Percentiles rank a stretch among this genome's conserved stretches.
Conservation (phyloP, 768 basidiomycete genomes). For the Boletellus ananiceps region DNA sequence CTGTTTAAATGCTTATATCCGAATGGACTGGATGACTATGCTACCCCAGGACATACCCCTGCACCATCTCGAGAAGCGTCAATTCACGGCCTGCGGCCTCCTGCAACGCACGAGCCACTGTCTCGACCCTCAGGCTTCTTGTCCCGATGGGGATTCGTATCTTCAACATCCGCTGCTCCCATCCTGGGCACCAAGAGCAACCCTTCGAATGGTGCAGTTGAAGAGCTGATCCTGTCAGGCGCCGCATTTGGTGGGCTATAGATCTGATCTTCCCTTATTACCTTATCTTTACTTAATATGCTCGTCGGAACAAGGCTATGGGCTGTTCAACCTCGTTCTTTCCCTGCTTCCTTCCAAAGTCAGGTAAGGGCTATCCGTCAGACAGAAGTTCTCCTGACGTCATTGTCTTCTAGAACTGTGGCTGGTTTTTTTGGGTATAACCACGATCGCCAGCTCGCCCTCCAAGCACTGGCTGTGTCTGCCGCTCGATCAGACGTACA, state of each 20-base stretch:
- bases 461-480: slow-evolving; percentile 64
- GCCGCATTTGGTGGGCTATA: slow-evolving; percentile 63
- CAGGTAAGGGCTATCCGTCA: slow-evolving; percentile 41
- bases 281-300: not conserved
- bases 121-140: slow-evolving; percentile 33
- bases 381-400: not conserved
- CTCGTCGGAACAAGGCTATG: slow-evolving; percentile 37
- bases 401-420: slow-evolving; percentile 44
- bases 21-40: slow-evolving; percentile 45
- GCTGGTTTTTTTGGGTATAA: slow-evolving; percentile 77
- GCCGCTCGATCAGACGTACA: slow-evolving; percentile 68
- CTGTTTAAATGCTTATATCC: slow-evolving; percentile 68
- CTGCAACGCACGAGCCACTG: slow-evolving; percentile 16
- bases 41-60: slow-evolving; percentile 36
- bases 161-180: slow-evolving; percentile 12
- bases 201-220: slow-evolving; percentile 51
- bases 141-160: slow-evolving; percentile 31
- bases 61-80: slow-evolving; percentile 36
- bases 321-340: slow-evolving; percentile 77
- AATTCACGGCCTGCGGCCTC: slow-evolving; percentile 7
- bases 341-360: slow-evolving; percentile 69
- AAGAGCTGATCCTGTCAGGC: slow-evolving; percentile 70
- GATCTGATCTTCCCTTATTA: not conserved
- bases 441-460: slow-evolving; percentile 62
- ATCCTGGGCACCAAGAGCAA: slow-evolving; percentile 16